Percentiles rank a stretch among this genome's conserved stretches.
Conservation (phyloP, 2,329 filamentous ascomycete species). For the Trichothecium sympodiale region DNA sequence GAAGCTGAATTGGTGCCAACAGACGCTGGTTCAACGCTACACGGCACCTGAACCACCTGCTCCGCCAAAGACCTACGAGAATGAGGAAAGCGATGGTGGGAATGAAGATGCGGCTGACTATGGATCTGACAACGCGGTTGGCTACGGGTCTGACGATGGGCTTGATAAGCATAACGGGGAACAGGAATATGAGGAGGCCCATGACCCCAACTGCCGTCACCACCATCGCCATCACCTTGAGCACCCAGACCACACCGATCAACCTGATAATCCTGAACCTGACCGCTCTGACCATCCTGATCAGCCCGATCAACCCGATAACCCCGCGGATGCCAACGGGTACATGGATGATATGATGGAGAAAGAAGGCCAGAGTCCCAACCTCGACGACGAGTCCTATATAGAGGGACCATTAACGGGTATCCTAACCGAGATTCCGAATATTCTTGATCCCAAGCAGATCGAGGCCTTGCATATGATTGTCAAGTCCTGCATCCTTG, state of each 20-base stretch:
- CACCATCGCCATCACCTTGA: too few species aligned
- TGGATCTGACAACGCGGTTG: slow-evolving; percentile 37
- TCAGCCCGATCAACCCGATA: slow-evolving; percentile 26
- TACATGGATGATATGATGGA: slow-evolving; percentile 48
- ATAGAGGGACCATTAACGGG: slow-evolving; percentile 71
- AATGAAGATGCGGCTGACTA: slow-evolving; percentile 19
- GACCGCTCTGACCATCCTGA: slow-evolving; percentile 10
- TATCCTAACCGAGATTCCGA: slow-evolving; percentile 82
- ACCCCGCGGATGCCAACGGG: slow-evolving; percentile 28
- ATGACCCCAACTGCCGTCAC: slow-evolving; percentile 30
- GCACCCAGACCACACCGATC: slow-evolving; percentile 6
- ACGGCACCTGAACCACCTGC: slow-evolving; percentile 26
- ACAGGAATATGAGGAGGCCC: slow-evolving; percentile 32
- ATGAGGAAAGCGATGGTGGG: slow-evolving; percentile 18
- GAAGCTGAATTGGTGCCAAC: slow-evolving; percentile 46
- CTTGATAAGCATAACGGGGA: slow-evolving; percentile 43
- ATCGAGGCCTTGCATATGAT: slow-evolving; percentile 97
- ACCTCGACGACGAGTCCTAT: slow-evolving; percentile 72
- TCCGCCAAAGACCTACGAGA: slow-evolving; percentile 18
- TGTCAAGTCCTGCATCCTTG: slow-evolving; percentile 87
- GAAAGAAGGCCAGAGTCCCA: slow-evolving; percentile 48
- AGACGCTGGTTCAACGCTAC: slow-evolving; percentile 47
- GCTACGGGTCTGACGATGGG: too few species aligned
- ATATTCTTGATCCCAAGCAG: slow-evolving; percentile 87
- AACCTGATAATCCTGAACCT: too few species aligned